A percentile compares a stretch with the other conserved stretches of the same genome.
Evolutionary conservation across 1,284 basidiomycete species (phyloP).

Genomic region (Sparassis latifolia): DNA sequence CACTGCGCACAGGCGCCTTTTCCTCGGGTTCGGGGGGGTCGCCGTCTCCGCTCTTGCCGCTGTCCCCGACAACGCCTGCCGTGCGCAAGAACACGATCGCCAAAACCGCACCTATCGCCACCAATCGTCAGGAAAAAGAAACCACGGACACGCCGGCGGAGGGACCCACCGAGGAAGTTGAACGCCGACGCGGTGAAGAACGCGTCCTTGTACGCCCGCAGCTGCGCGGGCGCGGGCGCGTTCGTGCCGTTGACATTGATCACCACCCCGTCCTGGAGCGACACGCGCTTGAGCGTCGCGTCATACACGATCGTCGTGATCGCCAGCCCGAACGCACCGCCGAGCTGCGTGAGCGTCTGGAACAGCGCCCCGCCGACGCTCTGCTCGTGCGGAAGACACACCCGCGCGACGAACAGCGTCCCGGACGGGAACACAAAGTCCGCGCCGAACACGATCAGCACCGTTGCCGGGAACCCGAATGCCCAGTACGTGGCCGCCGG

Average conservation of each 20-base stretch:
- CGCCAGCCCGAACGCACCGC: slow-evolving; percentile 4
- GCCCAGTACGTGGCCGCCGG: slow-evolving; percentile 68
- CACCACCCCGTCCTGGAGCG: slow-evolving; percentile 24
- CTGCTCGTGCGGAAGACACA: slow-evolving; percentile 69
- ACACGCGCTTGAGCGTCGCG: slow-evolving; percentile 32
- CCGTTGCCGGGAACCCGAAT: slow-evolving; percentile 73
- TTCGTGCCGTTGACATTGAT: slow-evolving; percentile 23
- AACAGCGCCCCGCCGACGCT: slow-evolving; percentile 73
- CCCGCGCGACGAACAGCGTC: slow-evolving; percentile 69
- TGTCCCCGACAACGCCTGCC: slow-evolving; percentile 53
- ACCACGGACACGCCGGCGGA: neutral
- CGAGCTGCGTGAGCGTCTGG: slow-evolving; percentile 68
- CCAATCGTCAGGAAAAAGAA: neutral
- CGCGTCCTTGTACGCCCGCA: slow-evolving; percentile 52
- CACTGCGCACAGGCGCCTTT: too few relatives aligned
- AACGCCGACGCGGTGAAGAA: slow-evolving; percentile 63
- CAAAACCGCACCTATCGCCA: slow-evolving; percentile 38
- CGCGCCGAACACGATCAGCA: slow-evolving; percentile 67
- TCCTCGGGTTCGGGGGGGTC: too few relatives aligned
- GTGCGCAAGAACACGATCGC: slow-evolving; percentile 47
- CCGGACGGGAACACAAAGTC: slow-evolving; percentile 77
- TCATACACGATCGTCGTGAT: slow-evolving; percentile 70
- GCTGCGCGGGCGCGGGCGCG: slow-evolving; percentile 31
- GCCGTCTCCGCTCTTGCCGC: neutral
- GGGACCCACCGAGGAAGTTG: slow-evolving; percentile 43